Conservation (phyloP, 306 rosid species). For the Phaseolus lunatus region DNA sequence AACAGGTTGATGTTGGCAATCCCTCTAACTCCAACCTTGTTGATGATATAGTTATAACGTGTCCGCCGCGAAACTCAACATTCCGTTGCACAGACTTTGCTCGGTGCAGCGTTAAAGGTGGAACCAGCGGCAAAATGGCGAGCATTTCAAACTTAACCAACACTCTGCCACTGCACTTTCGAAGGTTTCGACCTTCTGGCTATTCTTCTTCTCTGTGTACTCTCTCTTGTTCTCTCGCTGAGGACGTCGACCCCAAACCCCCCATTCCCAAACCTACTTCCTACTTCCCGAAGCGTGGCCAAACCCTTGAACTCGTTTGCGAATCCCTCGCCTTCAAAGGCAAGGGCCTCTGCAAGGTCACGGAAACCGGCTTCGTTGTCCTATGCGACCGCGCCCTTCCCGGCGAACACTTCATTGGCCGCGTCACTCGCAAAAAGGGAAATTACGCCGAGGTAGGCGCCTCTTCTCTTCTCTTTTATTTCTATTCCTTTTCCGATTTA, state of each 20-base stretch:
- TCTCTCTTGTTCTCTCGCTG: conserved; percentile 47
- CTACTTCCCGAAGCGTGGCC: conserved; percentile 88
- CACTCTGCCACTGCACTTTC: conserved; percentile 60
- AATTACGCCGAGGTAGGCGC: conserved; percentile 75
- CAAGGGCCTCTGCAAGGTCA: conserved; percentile 87
- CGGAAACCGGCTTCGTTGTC: conserved; percentile 80
- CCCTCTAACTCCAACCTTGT: background rate
- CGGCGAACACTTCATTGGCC: conserved; percentile 91
- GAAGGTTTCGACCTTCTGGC: conserved; percentile 40
- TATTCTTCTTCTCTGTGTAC: conserved; percentile 38
- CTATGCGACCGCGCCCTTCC: conserved; percentile 95
- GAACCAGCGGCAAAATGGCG: conserved; percentile 55
- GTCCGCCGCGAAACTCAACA: background rate
- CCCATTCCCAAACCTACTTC: conserved; percentile 41
- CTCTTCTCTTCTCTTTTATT: background rate
- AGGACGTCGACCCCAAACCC: conserved; percentile 42
- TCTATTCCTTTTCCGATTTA: background rate
- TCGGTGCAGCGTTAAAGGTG: background rate
- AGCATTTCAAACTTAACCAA: conserved; percentile 61
- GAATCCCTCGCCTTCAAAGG: conserved; percentile 91
- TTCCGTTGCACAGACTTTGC: background rate
- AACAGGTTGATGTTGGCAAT: no score
- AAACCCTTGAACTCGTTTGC: conserved; percentile 80
- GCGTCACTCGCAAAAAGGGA: conserved; percentile 82
- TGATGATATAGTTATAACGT: no score